Conservation (phyloP, 2,329 filamentous ascomycete genomes). For the Tolypocladium ovalisporum region DNA sequence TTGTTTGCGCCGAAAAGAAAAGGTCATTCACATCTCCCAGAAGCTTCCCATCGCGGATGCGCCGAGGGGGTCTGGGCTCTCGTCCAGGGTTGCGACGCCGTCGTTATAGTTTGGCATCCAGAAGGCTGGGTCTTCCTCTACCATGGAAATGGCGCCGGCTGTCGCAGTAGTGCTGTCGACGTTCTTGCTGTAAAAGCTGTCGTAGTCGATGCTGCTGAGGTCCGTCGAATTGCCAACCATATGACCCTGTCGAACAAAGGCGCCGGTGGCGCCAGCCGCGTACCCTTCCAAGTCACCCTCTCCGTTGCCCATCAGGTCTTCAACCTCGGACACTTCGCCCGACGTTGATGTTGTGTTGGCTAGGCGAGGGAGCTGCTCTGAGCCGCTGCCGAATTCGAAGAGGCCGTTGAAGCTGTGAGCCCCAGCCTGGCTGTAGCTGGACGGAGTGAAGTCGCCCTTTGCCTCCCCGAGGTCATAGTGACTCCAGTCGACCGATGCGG, state of each 20-base stretch:
- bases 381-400: slow-evolving; percentile 40
- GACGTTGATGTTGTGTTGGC: slow-evolving; percentile 50
- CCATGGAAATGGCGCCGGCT: slow-evolving; percentile 32
- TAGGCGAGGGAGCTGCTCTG: slow-evolving; percentile 43
- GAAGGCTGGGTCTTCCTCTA: slow-evolving; percentile 40
- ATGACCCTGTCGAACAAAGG: slow-evolving; percentile 34
- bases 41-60: slow-evolving; percentile 18
- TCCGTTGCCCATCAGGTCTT: slow-evolving; percentile 42
- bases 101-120: slow-evolving; percentile 38
- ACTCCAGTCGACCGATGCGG: slow-evolving; percentile 36
- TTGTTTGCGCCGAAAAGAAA: slow-evolving; percentile 14
- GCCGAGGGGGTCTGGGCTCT: slow-evolving; percentile 22
- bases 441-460: slow-evolving; percentile 38
- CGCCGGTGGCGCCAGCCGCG: slow-evolving; percentile 32
- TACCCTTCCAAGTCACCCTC: slow-evolving; percentile 37
- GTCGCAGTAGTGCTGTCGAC: slow-evolving; percentile 25
- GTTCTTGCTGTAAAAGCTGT: slow-evolving; percentile 43
- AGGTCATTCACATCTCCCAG: slow-evolving; percentile 22
- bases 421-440: slow-evolving; percentile 43
- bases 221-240: slow-evolving; percentile 30
- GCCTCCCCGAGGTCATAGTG: slow-evolving; percentile 35
- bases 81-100: slow-evolving; percentile 22
- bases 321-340: slow-evolving; percentile 56
- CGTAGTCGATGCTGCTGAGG: slow-evolving; percentile 40
- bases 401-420: slow-evolving; percentile 38